Evolutionary conservation across 1,284 basidiomycete genomes (phyloP), one percentile per base, ranked within the genome.

Genomic region (Ustilago xerochloae): DNA sequence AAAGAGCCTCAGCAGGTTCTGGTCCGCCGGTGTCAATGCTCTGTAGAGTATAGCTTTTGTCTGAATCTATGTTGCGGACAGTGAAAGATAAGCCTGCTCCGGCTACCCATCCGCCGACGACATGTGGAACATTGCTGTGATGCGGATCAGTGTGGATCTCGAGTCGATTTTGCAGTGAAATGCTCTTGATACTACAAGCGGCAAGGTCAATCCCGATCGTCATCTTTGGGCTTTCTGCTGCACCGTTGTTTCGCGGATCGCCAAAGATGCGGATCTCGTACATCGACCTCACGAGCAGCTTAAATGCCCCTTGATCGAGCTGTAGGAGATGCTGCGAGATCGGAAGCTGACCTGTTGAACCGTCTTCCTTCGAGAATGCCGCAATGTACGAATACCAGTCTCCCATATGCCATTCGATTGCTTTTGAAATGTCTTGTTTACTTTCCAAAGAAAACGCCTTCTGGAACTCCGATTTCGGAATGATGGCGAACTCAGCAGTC

Each of bases 191-290:
- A 16, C 30, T 24, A 10, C 58, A 49, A 12, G 33, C 63, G 13
- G 63, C 54, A 5, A 66, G 20, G 30, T 73, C 74, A 33, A 77
- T 61, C 9, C 67, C 69, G 6, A 77, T 28, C 6, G 51, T 63
- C 26, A 68, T 60, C 30, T 57, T 74, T 10, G 67, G 67, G 39
- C 53, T 61, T 8, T 60, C 67, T 0, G 36, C 45, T 5, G 26
- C 47, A 12, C 46, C 54, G 16, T 51, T 30, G 38, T 58, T 60
- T 2, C 54, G 45, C 10, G 75, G 71, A 28, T 71, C 75, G 20
- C 73, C 76, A 43, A 76, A 76, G 38, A 78, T 71, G 35, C 76
- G 67, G 1, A 76, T 63, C 57, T 78, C 76, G 47, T 72, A 78
- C 51, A 70, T 56, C 2, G 73, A 59, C 10, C 64, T 28, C 2